These are phyloP conservation scores for Cyphellophora attinorum DNA, from an alignment of 2,329 filamentous ascomycete species.

Conservation along the genomic window DNA sequence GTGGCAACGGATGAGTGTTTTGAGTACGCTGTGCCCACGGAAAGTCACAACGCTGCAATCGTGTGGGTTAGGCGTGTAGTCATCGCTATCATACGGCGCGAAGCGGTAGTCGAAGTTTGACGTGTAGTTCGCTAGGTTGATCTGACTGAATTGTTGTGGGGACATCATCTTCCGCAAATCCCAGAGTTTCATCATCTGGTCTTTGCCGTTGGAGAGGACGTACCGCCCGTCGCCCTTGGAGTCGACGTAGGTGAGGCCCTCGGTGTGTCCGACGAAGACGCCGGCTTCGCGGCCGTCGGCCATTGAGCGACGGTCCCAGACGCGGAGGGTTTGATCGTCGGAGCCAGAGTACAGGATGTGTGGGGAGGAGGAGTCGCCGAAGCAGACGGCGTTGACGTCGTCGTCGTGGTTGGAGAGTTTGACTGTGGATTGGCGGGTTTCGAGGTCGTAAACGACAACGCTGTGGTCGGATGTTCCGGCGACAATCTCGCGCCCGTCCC, in stretches of 20 bases:
- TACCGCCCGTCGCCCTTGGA: slow-evolving; percentile 86
- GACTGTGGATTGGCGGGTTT: slow-evolving; percentile 65
- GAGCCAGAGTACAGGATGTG: slow-evolving; percentile 95
- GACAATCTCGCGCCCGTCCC: slow-evolving; percentile 81
- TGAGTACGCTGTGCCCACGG: slow-evolving; percentile 77
- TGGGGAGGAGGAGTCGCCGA: slow-evolving; percentile 77
- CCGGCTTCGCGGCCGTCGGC: slow-evolving; percentile 53
- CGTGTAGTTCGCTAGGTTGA: slow-evolving; percentile 44
- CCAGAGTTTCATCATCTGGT: slow-evolving; percentile 97
- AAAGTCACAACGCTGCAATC: slow-evolving; percentile 93
- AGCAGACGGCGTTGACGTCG: slow-evolving; percentile 95
- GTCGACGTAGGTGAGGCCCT: slow-evolving; percentile 57
- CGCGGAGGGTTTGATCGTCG: slow-evolving; percentile 86
- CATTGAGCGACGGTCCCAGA: slow-evolving; percentile 80
- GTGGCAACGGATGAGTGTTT: slow-evolving; percentile 88
- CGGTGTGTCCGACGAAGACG: slow-evolving; percentile 56
- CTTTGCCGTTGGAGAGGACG: slow-evolving; percentile 87
- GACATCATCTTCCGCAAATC: slow-evolving; percentile 84
- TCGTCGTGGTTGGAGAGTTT: slow-evolving; percentile 68
- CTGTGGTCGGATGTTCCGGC: slow-evolving; percentile 72
- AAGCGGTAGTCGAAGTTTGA: slow-evolving; percentile 57
- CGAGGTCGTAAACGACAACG: slow-evolving; percentile 87
- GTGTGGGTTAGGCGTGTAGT: slow-evolving; percentile 58
- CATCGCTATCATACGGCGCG: slow-evolving; percentile 37
- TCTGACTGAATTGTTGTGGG: slow-evolving; percentile 43